Evolutionary conservation across 768 basidiomycete species (phyloP).

Genomic region (Artomyces pyxidatus): DNA sequence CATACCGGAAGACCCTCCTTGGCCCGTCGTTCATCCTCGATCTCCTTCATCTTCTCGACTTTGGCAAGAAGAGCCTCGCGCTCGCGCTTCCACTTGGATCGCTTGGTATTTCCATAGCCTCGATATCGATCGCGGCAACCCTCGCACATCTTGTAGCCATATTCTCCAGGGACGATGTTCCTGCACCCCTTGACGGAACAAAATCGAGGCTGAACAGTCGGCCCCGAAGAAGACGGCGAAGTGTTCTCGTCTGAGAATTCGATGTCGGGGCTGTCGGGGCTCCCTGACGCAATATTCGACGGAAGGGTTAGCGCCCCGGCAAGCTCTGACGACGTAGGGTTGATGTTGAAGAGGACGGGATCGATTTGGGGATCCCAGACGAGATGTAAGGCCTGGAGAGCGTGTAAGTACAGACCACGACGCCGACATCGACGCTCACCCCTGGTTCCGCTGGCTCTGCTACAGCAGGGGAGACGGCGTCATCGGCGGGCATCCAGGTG

Average conservation of each 20-base stretch:
- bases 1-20: conserved; percentile 31
- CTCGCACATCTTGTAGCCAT: conserved; percentile 20
- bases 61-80: conserved; percentile 35
- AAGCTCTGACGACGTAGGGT: conserved; percentile 34
- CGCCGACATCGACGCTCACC: neutral
- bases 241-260: conserved; percentile 10
- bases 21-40: conserved; percentile 31
- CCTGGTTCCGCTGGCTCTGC: neutral
- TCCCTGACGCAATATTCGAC: conserved; percentile 7
- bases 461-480: too few species aligned
- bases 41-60: conserved; percentile 27
- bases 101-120: conserved; percentile 45
- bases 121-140: conserved; percentile 42
- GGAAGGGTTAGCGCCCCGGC: conserved; percentile 41
- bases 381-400: conserved; percentile 7
- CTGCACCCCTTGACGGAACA: conserved; percentile 54
- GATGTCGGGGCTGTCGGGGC: conserved; percentile 4
- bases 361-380: conserved; percentile 22
- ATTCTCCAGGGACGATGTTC: conserved; percentile 31
- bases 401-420: neutral
- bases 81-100: conserved; percentile 44
- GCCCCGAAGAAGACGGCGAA: neutral
- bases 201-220: conserved; percentile 23
- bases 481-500: conserved; percentile 22
- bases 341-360: conserved; percentile 25